These are phyloP conservation scores for Pleurotus ostreatus DNA, from an alignment of 768 basidiomycete species.

Conservation along the genomic window DNA sequence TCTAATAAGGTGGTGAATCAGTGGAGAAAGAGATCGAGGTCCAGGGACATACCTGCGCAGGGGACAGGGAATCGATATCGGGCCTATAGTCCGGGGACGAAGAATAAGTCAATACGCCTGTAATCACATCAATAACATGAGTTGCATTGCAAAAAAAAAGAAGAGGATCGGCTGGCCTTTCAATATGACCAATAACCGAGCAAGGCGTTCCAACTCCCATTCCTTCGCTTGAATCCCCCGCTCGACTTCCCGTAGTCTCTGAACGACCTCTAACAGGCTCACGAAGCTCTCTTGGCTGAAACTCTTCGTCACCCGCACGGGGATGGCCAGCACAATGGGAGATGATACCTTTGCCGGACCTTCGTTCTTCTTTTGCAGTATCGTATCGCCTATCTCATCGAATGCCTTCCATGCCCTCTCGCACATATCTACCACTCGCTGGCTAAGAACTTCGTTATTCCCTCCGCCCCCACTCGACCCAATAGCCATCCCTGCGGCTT, in stretches of 20 bases:
- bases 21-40: neutral
- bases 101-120: conserved; percentile 76
- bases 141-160: neutral
- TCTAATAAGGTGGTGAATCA: conserved; percentile 32
- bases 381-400: conserved; percentile 56
- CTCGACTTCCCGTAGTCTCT: conserved; percentile 51
- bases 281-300: conserved; percentile 87
- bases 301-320: conserved; percentile 26
- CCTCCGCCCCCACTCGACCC: conserved; percentile 28
- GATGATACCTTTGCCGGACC: conserved; percentile 11
- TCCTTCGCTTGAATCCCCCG: conserved; percentile 45
- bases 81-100: conserved; percentile 83
- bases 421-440: conserved; percentile 41
- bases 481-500: conserved; percentile 33
- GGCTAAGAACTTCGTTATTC: conserved; percentile 28
- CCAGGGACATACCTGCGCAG: conserved; percentile 59
- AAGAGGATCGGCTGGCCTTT: conserved; percentile 44
- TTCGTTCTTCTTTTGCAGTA: conserved; percentile 29
- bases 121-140: neutral
- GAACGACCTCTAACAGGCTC: conserved; percentile 71
- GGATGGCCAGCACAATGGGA: conserved; percentile 10
- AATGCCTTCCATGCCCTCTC: conserved; percentile 70
- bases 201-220: conserved; percentile 64
- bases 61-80: conserved; percentile 78
- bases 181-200: conserved; percentile 70